Percentiles rank a stretch among this genome's conserved stretches.
These are phyloP conservation scores for Acanthamoeba castellanii DNA, from an alignment of 208 protist genomes.

Conservation along the genomic window DNA sequence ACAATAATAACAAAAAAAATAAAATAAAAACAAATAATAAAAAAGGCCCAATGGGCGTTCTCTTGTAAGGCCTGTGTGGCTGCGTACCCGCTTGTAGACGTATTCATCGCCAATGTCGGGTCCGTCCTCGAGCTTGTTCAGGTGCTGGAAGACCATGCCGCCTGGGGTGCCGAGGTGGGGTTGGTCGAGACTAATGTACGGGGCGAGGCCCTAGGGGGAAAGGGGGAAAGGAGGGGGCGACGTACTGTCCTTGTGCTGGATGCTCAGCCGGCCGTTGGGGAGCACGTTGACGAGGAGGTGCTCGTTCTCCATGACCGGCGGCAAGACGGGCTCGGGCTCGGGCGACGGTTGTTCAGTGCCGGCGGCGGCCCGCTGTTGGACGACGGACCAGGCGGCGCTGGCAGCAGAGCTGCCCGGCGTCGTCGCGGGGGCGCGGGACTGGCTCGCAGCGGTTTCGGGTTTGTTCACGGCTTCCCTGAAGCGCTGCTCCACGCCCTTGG, in stretches of 20 bases:
- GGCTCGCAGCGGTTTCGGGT: too few relatives aligned
- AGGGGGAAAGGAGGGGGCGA: background rate
- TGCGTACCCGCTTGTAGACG: background rate
- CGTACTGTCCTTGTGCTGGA: conserved; percentile 65
- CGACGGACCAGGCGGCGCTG: background rate
- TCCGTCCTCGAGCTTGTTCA: background rate
- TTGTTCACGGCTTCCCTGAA: too few relatives aligned
- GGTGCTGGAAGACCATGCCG: background rate
- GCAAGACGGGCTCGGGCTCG: background rate
- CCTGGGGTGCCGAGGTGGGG: background rate
- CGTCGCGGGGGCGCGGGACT: too few relatives aligned
- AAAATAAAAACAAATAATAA: too few relatives aligned
- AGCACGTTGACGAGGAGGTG: background rate
- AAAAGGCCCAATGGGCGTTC: too few relatives aligned
- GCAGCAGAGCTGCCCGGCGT: too few relatives aligned
- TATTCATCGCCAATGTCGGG: conserved; percentile 4
- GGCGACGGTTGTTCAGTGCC: background rate
- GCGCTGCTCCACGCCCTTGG: too few relatives aligned
- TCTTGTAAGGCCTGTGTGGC: background rate
- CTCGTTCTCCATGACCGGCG: conserved; percentile 53
- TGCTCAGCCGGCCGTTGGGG: background rate
- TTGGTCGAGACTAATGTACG: too few relatives aligned
- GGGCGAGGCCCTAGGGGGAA: background rate
- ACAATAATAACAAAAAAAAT: too few relatives aligned
- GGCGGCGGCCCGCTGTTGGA: background rate